phyloP scores from a whole-genome alignment of 371 early-diverging fungal species.

The Gilbertella persicaria region DNA sequence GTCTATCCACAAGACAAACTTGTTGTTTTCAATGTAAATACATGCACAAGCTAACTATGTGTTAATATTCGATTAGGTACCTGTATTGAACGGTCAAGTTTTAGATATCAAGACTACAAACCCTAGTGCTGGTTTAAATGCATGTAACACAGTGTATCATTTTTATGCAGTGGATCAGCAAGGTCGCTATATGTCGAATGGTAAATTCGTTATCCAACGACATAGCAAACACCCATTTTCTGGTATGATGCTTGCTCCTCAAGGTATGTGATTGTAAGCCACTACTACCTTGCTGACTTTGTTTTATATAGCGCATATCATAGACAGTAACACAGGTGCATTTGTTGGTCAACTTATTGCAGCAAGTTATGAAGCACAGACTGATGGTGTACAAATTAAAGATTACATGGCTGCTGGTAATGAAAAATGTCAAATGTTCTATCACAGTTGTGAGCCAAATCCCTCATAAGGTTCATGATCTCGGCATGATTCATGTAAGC shows the following conservation, averaged over 20 bases:
- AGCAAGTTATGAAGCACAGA: slow-evolving; percentile 9
- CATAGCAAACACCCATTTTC: slow-evolving; percentile 3
- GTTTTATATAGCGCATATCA: slow-evolving; percentile 7
- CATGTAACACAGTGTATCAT: slow-evolving; percentile 14
- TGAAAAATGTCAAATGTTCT: slow-evolving; percentile 8
- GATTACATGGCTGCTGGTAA: slow-evolving; percentile 11
- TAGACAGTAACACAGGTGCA: slow-evolving; percentile 13
- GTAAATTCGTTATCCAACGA: slow-evolving; percentile 10
- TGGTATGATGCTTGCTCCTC: slow-evolving; percentile 18
- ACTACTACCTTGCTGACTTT: background rate
- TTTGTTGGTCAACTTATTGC: slow-evolving; percentile 20
- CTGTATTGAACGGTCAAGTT: slow-evolving; percentile 8
- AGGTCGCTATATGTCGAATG: slow-evolving; percentile 5
- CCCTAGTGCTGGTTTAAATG: slow-evolving; percentile 12
- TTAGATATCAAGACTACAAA: slow-evolving; percentile 12
- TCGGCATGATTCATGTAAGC: background rate
- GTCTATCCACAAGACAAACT: slow-evolving; percentile 13
- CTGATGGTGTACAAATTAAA: slow-evolving; percentile 5
- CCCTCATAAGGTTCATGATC: too few species aligned
- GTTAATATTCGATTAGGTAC: slow-evolving; percentile 4
- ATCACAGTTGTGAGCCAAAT: background rate
- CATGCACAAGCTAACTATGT: background rate
- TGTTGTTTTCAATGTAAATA: slow-evolving; percentile 16
- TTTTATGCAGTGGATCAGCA: slow-evolving; percentile 12
- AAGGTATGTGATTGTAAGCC: too few species aligned